Evolutionary conservation across 768 basidiomycete species (phyloP), one percentile per base, ranked within the genome.

Genomic region (Crucibulum laeve): DNA sequence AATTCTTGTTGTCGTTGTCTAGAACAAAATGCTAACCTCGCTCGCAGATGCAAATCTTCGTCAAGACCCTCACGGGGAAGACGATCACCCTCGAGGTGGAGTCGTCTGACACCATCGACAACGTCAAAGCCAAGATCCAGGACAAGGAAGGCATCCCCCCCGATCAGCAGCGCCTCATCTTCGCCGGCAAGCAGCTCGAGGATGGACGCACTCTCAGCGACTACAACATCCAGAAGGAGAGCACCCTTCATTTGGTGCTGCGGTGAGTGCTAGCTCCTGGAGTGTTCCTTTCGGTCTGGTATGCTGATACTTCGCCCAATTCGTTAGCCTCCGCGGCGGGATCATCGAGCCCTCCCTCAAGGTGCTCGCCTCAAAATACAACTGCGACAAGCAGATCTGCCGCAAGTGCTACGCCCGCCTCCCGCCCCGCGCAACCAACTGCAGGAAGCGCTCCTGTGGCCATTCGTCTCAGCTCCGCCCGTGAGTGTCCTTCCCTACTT

Each of bases 371-470:
- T 79, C 86, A 64, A 95, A 95, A 69, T 96, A 93, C 83, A 97
- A 97, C 74, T 97, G 93, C 67, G 92, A 96, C 72, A 95, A 95
- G 79, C 91, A 94, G 66, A 97, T 97, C 59, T 98, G 96, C 81
- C 92, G 96, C 69, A 97, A 97, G 71, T 98, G 96, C 77, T 98
- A 98, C 68, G 96, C 96, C 35, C 95, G 96, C 57, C 95, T 98
- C 57, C 95, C 96, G 52, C 95, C 94, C 42, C 92, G 96, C 65
- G 96, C 96, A 26, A 97, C 94, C 74, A 98, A 99, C 82, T 98
- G 96, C 84, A 79, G 95, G 65, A 95, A 95, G 76, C 80, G 92
- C 53, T 78, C 82, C 47, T 95, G 93, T 61, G 92, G 92, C 15
- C 89, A 90, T 68, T 89, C 87, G 37, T 85, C 82, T 49, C 90